Percentiles rank a stretch among this genome's conserved stretches.
These are phyloP conservation scores for Casuarina glauca DNA, from an alignment of 306 rosid genomes.

Conservation along the genomic window DNA sequence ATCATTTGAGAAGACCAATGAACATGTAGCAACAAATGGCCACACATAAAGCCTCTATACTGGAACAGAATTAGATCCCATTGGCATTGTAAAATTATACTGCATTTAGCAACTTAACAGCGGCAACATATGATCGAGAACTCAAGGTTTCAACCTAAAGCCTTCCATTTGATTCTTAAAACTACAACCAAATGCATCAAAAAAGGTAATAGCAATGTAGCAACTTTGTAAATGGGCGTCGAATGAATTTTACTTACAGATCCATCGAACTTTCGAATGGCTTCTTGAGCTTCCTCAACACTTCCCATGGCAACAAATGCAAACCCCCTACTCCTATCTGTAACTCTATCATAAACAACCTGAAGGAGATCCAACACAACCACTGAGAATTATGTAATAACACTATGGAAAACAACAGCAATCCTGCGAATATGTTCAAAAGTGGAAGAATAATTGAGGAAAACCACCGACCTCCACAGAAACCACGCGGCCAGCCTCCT, in stretches of 20 bases:
- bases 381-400: background rate
- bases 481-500: slow-evolving; percentile 71
- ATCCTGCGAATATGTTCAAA: background rate
- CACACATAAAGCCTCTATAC: background rate
- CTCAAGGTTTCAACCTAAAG: background rate
- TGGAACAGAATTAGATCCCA: background rate
- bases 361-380: slow-evolving; percentile 31
- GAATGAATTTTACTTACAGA: slow-evolving; percentile 51
- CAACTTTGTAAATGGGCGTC: background rate
- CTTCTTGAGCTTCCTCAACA: slow-evolving; percentile 77
- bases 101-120: background rate
- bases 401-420: slow-evolving; percentile 4
- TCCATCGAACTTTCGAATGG: slow-evolving; percentile 86
- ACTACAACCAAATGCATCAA: background rate
- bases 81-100: background rate
- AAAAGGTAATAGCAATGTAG: background rate
- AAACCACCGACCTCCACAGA: slow-evolving; percentile 65
- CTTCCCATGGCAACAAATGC: slow-evolving; percentile 86
- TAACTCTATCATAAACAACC: slow-evolving; percentile 85
- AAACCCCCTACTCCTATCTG: slow-evolving; percentile 93
- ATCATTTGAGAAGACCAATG: background rate
- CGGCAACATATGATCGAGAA: background rate
- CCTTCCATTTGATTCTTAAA: background rate
- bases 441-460: slow-evolving; percentile 3
- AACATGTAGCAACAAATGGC: background rate